Evolutionary conservation across 345 rosid genomes (phyloP), one percentile per base, ranked within the genome.

Genomic region (Jatropha curcas): DNA sequence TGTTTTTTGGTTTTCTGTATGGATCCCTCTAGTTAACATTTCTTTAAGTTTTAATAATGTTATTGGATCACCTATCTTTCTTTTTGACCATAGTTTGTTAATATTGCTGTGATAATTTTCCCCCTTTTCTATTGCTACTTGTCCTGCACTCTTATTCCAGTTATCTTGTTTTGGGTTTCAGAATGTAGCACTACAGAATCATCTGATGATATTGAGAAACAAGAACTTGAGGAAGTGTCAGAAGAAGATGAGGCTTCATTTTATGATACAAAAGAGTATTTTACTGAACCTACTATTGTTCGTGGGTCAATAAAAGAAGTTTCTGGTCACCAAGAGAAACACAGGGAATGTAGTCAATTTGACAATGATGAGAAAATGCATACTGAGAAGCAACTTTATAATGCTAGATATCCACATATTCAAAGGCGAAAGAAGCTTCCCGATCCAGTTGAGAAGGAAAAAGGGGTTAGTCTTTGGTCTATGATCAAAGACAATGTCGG

Each of bases 401-500:
- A 71, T 77, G 77, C 83, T 56, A 82, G 70, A 67, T 79, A 64
- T 80, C 76, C 73, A 7, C 76, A 73, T 31, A 75, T 92, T 80
- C 89, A 82, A 80, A 86, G 98, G 82, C 77, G 99, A 78, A 76
- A 74, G 58, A 91, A 86, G 84, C 97, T 95, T 82, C 99, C 98
- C 46, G 90, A 85, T 77, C 98, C 99, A 46, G 84, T 88, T 74
- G 99, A 95, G 82, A 91, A 95, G 84, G 98, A 92, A 84, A 92
- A 87, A 86, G 98, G 96, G 61, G 94, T 92, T 31, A 95, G 98
- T 79, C 97, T 95, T 78, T 92, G 99, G 99, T 95, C 98, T 69
- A 86, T 92, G 96, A 95, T 92, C 80, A 95, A 95, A 81, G 99
- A 95, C 88, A 92, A 91, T 57, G 99, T 92, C 67, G 99, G 99